Conservation (phyloP, 768 basidiomycete genomes). For the Termitomyces sp. region DNA sequence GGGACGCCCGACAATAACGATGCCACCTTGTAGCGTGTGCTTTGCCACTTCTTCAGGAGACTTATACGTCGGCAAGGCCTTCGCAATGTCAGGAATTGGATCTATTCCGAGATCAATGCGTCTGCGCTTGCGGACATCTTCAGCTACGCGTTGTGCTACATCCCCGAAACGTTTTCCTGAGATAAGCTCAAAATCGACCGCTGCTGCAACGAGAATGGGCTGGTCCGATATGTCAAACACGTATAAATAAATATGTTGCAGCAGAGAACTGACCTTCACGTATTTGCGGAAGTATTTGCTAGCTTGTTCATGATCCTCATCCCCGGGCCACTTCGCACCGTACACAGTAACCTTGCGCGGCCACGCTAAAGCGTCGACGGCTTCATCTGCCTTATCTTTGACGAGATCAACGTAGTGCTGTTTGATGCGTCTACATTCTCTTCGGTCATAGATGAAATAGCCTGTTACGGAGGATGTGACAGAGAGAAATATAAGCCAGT, state of each 20-base stretch:
- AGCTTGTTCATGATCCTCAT: constrained; percentile 84
- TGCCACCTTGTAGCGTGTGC: constrained; percentile 75
- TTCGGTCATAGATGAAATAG: constrained; percentile 82
- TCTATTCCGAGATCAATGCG: constrained; percentile 65
- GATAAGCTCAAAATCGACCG: constrained; percentile 86
- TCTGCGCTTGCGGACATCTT: constrained; percentile 66
- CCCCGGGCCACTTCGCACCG: constrained; percentile 89
- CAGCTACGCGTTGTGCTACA: constrained; percentile 68
- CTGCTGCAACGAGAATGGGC: constrained; percentile 93
- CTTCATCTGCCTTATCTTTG: constrained; percentile 65
- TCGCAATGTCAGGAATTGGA: constrained; percentile 30
- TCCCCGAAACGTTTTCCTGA: constrained; percentile 83
- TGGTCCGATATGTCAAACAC: constrained; percentile 26
- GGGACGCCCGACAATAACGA: constrained; percentile 80
- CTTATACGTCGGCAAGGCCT: constrained; percentile 48
- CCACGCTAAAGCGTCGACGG: constrained; percentile 54
- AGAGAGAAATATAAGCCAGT: constrained; percentile 90
- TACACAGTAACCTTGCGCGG: constrained; percentile 83
- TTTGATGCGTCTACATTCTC: constrained; percentile 72
- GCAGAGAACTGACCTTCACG: constrained; percentile 69
- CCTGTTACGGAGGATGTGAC: constrained; percentile 67
- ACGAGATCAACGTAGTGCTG: constrained; percentile 79
- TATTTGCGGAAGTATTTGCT: constrained; percentile 93
- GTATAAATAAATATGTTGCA: constrained; percentile 10
- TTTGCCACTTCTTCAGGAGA: constrained; percentile 46